Percentiles rank a stretch among this genome's conserved stretches.
Evolutionary conservation across 768 basidiomycete genomes (phyloP).

Genomic region (Rhizopogon vesiculosus): DNA sequence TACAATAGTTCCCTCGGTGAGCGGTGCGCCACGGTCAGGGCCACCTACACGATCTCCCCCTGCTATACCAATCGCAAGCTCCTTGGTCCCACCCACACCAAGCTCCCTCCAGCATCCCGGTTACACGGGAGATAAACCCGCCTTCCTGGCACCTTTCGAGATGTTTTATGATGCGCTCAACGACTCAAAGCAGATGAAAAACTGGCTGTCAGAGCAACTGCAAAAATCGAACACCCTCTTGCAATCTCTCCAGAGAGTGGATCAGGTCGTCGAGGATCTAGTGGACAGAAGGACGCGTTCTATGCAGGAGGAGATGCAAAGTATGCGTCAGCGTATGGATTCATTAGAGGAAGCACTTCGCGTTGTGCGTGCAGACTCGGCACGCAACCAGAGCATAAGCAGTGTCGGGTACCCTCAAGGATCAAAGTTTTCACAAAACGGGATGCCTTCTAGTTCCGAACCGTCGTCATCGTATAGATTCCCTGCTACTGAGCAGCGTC

Average conservation of each 20-base stretch:
- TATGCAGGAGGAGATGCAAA: constrained; percentile 58
- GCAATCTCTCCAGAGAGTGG: constrained; percentile 49
- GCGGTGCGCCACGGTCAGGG: constrained; percentile 24
- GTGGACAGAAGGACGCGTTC: constrained; percentile 58
- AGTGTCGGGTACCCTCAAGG: constrained; percentile 16
- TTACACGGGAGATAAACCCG: constrained; percentile 60
- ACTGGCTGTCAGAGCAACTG: constrained; percentile 72
- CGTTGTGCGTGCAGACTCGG: constrained; percentile 18
- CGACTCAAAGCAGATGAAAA: constrained; percentile 75
- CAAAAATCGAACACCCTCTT: constrained; percentile 56
- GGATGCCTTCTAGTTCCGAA: constrained; percentile 24
- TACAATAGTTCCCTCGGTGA: constrained; percentile 14
- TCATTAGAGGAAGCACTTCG: constrained; percentile 56
- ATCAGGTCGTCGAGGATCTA: constrained; percentile 51
- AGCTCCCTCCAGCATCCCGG: constrained; percentile 58
- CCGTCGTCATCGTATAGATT: constrained; percentile 42
- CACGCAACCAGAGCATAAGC: constrained; percentile 9
- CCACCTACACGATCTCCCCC: constrained; percentile 45
- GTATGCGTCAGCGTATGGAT: constrained; percentile 59
- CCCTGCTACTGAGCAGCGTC: constrained; percentile 34
- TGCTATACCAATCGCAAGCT: constrained; percentile 64
- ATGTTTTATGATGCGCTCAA: constrained; percentile 81
- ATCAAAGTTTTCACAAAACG: constrained; percentile 33
- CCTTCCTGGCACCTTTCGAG: constrained; percentile 81
- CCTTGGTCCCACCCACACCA: constrained; percentile 66